Evolutionary conservation across 1,284 basidiomycete genomes (phyloP).

Genomic region (Ganoderma sinense): DNA sequence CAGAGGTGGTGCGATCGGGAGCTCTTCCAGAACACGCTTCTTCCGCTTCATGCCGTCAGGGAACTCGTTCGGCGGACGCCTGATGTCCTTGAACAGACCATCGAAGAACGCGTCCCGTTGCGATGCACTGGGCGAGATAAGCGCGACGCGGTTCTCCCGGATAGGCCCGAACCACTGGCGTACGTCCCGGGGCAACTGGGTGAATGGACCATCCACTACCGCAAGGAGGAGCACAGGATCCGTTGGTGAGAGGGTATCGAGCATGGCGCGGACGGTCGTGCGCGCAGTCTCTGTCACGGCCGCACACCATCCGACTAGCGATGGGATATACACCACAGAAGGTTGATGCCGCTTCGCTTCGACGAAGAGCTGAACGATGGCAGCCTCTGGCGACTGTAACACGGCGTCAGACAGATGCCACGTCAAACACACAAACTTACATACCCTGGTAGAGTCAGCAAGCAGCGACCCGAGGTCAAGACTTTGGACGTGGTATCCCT

Average conservation of each 20-base stretch:
- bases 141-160: constrained; percentile 77
- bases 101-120: constrained; percentile 86
- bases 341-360: constrained; percentile 99
- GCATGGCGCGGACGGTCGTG: constrained; percentile 87
- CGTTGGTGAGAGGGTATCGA: constrained; percentile 89
- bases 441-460: constrained; percentile 88
- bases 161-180: constrained; percentile 90
- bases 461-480: constrained; percentile 91
- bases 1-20: constrained; percentile 91
- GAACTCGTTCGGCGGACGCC: constrained; percentile 86
- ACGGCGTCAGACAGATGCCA: background rate
- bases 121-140: constrained; percentile 57
- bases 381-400: constrained; percentile 85
- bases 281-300: constrained; percentile 88
- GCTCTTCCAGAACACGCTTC: constrained; percentile 85
- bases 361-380: constrained; percentile 95
- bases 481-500: constrained; percentile 95
- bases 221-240: constrained; percentile 94
- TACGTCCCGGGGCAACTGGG: constrained; percentile 83
- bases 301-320: constrained; percentile 86
- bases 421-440: constrained; percentile 30
- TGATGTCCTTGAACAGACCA: constrained; percentile 72
- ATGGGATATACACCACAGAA: constrained; percentile 94
- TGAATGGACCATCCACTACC: constrained; percentile 82
- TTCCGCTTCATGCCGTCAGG: constrained; percentile 89